Evolutionary conservation across 2,329 filamentous ascomycete species (phyloP).

Genomic region (Fusarium humuli): DNA sequence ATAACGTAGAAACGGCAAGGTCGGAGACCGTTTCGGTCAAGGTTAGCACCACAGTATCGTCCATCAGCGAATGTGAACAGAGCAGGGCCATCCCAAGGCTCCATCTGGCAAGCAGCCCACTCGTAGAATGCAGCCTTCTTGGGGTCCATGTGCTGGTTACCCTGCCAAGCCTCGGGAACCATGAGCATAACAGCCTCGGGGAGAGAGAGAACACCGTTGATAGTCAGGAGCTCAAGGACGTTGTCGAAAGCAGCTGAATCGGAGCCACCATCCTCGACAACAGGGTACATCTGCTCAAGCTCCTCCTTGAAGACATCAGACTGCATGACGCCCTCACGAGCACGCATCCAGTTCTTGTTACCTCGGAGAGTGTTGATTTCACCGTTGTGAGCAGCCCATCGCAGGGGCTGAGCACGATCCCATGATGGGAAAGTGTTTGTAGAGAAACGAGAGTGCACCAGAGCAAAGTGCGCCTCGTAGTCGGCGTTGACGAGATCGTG

Average conservation of each 20-base stretch:
- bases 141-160: conserved; percentile 90
- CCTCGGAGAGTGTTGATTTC: conserved; percentile 98
- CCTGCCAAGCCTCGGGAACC: conserved; percentile 98
- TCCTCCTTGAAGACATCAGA: conserved; percentile 94
- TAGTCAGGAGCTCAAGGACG: conserved; percentile 90
- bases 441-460: conserved; percentile 97
- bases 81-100: conserved; percentile 97
- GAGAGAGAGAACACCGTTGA: conserved; percentile 94
- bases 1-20: conserved; percentile 98
- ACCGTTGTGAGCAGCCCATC: conserved; percentile 98
- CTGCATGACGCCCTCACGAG: conserved; percentile 92
- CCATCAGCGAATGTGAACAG: conserved; percentile 98
- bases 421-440: conserved; percentile 99
- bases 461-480: conserved; percentile 95
- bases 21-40: conserved; percentile 93
- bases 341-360: conserved; percentile 99
- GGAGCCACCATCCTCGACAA: conserved; percentile 95
- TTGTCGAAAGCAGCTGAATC: conserved; percentile 98
- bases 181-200: conserved; percentile 98
- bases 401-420: conserved; percentile 95
- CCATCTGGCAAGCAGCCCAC: conserved; percentile 99
- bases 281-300: conserved; percentile 89
- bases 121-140: conserved; percentile 98
- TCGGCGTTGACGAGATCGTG: conserved; percentile 97
- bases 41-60: conserved; percentile 94